Evolutionary conservation across 176 grass and related monocot genomes (phyloP).

Genomic region (Oryza punctata): DNA sequence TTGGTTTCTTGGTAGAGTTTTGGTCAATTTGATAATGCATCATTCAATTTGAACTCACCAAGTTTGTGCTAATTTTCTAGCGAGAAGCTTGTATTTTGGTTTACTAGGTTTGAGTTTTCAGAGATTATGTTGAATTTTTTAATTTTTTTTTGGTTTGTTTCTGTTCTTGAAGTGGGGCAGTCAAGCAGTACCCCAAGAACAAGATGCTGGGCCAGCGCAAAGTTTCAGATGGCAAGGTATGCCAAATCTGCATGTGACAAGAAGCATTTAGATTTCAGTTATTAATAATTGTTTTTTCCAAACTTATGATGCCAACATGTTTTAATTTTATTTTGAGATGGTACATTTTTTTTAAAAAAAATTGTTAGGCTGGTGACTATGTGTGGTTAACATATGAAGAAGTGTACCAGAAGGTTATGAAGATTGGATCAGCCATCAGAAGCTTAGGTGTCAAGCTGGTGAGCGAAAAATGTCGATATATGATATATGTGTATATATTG

Average conservation of each 20-base stretch:
- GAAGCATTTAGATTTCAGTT: neutral
- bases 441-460: conserved; percentile 57
- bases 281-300: neutral
- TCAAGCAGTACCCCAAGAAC: conserved; percentile 71
- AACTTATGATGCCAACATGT: neutral
- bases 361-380: conserved; percentile 62
- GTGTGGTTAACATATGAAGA: conserved; percentile 85
- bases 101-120: neutral
- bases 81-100: neutral
- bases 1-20: conserved; percentile 7
- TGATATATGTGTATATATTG: neutral
- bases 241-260: neutral
- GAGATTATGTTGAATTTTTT: neutral
- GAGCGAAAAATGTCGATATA: conserved; percentile 9
- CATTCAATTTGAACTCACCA: neutral
- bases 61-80: neutral
- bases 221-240: conserved; percentile 73
- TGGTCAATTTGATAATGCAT: neutral
- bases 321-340: conserved; percentile 10
- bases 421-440: conserved; percentile 69
- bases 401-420: conserved; percentile 56
- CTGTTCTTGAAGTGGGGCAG: conserved; percentile 53
- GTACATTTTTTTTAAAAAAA: neutral
- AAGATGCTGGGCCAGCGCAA: conserved; percentile 80
- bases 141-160: neutral